Evolutionary conservation across 1,284 basidiomycete species (phyloP).

Genomic region (Baeospora myosura): DNA sequence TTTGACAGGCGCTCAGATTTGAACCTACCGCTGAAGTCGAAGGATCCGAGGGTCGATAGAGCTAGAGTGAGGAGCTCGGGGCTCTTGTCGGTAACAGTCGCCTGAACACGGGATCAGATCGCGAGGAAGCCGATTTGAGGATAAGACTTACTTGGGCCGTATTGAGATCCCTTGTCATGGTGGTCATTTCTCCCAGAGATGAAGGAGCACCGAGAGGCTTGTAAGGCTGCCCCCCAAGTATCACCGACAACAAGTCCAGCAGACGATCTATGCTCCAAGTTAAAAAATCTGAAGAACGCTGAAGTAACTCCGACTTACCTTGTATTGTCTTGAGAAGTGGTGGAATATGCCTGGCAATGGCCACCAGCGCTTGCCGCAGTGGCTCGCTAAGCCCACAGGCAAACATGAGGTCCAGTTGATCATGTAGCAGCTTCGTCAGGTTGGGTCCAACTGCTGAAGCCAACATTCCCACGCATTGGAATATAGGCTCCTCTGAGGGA

Average conservation of each 20-base stretch:
- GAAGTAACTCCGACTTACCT: slow-evolving; percentile 38
- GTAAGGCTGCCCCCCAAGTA: slow-evolving; percentile 79
- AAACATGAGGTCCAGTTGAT: slow-evolving; percentile 96
- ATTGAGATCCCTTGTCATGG: slow-evolving; percentile 51
- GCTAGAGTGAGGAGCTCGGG: slow-evolving; percentile 82
- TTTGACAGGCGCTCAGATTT: not conserved
- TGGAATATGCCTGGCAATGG: slow-evolving; percentile 85
- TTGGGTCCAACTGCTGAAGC: slow-evolving; percentile 94
- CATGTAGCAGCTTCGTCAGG: slow-evolving; percentile 91
- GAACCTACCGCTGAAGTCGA: slow-evolving; percentile 83
- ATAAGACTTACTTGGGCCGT: slow-evolving; percentile 41
- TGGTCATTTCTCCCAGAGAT: slow-evolving; percentile 44
- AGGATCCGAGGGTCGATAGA: slow-evolving; percentile 81
- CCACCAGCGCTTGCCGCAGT: slow-evolving; percentile 78
- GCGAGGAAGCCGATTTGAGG: not conserved
- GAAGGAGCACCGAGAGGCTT: slow-evolving; percentile 78
- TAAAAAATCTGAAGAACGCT: not conserved
- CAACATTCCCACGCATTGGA: slow-evolving; percentile 96
- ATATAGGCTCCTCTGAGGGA: slow-evolving; percentile 91
- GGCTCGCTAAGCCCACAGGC: slow-evolving; percentile 90
- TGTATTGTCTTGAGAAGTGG: slow-evolving; percentile 91
- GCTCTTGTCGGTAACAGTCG: slow-evolving; percentile 45
- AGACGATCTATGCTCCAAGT: slow-evolving; percentile 58
- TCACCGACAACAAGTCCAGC: slow-evolving; percentile 75
- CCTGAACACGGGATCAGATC: slow-evolving; percentile 20